Evolutionary conservation across 164 flowering plant genomes (phyloP).

Genomic region (Chimonanthus praecox): DNA sequence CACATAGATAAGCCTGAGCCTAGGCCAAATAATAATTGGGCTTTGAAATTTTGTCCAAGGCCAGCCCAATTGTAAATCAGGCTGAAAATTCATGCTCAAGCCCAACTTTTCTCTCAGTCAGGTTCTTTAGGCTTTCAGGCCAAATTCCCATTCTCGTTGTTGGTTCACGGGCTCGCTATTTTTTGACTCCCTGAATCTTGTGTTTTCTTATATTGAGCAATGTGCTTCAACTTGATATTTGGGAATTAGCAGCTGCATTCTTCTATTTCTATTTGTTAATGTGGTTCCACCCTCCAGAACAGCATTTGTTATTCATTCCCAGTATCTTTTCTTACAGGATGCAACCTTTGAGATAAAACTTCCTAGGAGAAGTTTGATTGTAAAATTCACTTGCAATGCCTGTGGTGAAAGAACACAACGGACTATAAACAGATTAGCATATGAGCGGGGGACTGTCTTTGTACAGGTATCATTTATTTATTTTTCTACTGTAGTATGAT

Average conservation of each 20-base stretch:
- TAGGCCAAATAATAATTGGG: too few species aligned
- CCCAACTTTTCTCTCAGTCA: too few species aligned
- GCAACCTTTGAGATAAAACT: conserved; percentile 50
- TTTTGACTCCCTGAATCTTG: neutral
- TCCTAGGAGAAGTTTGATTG: conserved; percentile 76
- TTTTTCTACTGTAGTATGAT: neutral
- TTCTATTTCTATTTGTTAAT: neutral
- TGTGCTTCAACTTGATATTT: neutral
- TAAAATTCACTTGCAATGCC: conserved; percentile 66
- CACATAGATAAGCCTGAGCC: too few species aligned
- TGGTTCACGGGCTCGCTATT: too few species aligned
- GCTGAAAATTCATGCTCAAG: too few species aligned
- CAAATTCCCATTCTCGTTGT: too few species aligned
- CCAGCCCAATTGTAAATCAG: too few species aligned
- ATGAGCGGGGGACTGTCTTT: conserved; percentile 75
- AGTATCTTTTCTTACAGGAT: conserved; percentile 28
- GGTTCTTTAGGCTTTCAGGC: too few species aligned
- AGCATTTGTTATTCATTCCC: neutral
- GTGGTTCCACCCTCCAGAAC: neutral
- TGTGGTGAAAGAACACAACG: conserved; percentile 78
- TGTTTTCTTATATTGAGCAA: neutral
- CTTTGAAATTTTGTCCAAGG: too few species aligned
- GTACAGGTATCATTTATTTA: conserved; percentile 54
- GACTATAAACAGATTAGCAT: conserved; percentile 72
- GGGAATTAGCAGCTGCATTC: neutral